Evolutionary conservation across 306 rosid species (phyloP).

Genomic region (Citrullus amarus): DNA sequence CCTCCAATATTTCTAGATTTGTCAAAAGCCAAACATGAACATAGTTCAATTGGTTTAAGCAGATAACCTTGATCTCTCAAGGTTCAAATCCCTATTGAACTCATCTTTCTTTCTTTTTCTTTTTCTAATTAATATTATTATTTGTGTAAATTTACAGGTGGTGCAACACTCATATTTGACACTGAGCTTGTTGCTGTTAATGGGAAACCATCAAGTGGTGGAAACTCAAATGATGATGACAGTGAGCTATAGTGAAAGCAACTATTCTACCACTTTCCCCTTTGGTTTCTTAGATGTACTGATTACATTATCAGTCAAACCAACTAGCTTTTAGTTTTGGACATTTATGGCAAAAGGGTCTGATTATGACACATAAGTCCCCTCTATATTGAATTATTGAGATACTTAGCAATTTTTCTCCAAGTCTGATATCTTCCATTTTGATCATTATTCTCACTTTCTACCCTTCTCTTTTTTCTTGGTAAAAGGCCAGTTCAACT

Average conservation of each 20-base stretch:
- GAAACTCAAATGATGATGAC: background rate
- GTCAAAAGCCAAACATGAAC: background rate
- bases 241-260: background rate
- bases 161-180: slow-evolving; percentile 83
- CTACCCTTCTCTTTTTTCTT: background rate
- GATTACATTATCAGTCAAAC: background rate
- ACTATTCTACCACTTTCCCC: background rate
- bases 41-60: too few relatives aligned
- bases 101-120: too few relatives aligned
- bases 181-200: slow-evolving; percentile 90
- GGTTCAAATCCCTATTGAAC: too few relatives aligned
- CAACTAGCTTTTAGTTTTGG: background rate
- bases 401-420: background rate
- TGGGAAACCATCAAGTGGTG: slow-evolving; percentile 32
- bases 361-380: background rate
- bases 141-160: slow-evolving; percentile 38
- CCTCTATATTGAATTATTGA: background rate
- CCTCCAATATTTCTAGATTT: background rate
- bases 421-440: background rate
- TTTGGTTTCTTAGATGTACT: background rate
- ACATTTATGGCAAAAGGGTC: background rate
- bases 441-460: background rate
- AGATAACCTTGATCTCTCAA: too few relatives aligned
- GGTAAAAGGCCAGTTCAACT: background rate
- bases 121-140: too few relatives aligned